phyloP scores from a whole-genome alignment of 768 basidiomycete species.

The Cyclocybe aegerita region DNA sequence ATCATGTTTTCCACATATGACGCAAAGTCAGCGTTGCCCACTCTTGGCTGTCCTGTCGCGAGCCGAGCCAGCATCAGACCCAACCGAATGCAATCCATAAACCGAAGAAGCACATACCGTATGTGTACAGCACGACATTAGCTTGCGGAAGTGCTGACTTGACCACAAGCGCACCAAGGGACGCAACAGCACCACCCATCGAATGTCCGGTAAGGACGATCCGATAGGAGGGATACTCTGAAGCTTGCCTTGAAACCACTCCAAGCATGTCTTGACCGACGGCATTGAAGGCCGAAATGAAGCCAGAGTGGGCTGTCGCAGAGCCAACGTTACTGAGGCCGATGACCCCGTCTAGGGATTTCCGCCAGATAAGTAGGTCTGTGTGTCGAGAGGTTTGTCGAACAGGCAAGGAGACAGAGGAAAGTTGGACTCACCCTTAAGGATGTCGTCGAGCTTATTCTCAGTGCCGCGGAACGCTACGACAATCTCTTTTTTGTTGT shows the following conservation, averaged over 20 bases:
- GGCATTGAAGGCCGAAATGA: conserved; percentile 27
- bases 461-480: too few species aligned
- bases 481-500: too few species aligned
- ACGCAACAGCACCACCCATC: conserved; percentile 36
- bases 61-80: not conserved
- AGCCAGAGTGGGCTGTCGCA: conserved; percentile 27
- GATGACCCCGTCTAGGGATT: conserved; percentile 25
- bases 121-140: conserved; percentile 39
- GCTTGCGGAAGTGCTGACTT: conserved; percentile 24
- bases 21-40: conserved; percentile 41
- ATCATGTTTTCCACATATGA: conserved; percentile 36
- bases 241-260: conserved; percentile 17
- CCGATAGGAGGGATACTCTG: conserved; percentile 24
- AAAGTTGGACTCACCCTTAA: conserved; percentile 32
- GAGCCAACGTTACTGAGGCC: conserved; percentile 23
- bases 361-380: conserved; percentile 30
- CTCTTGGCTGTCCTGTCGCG: conserved; percentile 51
- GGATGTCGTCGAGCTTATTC: too few species aligned
- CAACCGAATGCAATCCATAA: not conserved
- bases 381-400: not conserved
- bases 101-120: too few species aligned
- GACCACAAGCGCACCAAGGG: too few species aligned
- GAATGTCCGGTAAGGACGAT: conserved; percentile 34
- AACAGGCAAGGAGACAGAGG: conserved; percentile 12
- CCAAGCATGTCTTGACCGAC: conserved; percentile 24